Evolutionary conservation across 352 stramenopile species (phyloP).

Genomic region (Halophytophthora batemanensis): DNA sequence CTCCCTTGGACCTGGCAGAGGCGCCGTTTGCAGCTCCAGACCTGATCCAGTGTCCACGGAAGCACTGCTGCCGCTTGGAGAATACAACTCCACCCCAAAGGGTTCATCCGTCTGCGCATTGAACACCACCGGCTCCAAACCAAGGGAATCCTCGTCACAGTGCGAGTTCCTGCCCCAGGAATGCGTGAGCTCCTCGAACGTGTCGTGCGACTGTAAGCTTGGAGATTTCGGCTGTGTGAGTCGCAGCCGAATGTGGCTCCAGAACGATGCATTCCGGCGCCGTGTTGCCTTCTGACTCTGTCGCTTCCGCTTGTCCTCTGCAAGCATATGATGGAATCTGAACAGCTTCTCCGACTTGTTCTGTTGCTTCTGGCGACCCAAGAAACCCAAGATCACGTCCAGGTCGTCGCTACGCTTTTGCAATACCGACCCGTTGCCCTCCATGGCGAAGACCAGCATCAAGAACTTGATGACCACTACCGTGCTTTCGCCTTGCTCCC

Average conservation of each 20-base stretch:
- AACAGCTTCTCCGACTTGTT: constrained; percentile 36
- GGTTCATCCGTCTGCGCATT: constrained; percentile 21
- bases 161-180: constrained; percentile 25
- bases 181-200: constrained; percentile 29
- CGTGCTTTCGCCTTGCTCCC: constrained; percentile 13
- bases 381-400: constrained; percentile 42
- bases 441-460: constrained; percentile 79
- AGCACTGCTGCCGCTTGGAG: constrained; percentile 1
- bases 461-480: constrained; percentile 57
- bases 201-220: constrained; percentile 15
- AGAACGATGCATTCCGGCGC: constrained; percentile 9
- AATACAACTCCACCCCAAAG: constrained; percentile 8
- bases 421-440: constrained; percentile 59
- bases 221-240: constrained; percentile 12
- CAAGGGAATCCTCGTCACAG: background rate
- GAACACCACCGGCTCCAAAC: constrained; percentile 15
- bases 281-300: constrained; percentile 2
- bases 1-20: background rate
- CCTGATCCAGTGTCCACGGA: background rate
- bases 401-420: constrained; percentile 57
- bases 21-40: background rate
- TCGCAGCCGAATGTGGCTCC: constrained; percentile 24
- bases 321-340: constrained; percentile 45
- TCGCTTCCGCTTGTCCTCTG: constrained; percentile 19
- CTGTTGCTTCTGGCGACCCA: constrained; percentile 39